Base-by-base conservation (phyloP, 345 rosid species). In the Salix caprea region DNA sequence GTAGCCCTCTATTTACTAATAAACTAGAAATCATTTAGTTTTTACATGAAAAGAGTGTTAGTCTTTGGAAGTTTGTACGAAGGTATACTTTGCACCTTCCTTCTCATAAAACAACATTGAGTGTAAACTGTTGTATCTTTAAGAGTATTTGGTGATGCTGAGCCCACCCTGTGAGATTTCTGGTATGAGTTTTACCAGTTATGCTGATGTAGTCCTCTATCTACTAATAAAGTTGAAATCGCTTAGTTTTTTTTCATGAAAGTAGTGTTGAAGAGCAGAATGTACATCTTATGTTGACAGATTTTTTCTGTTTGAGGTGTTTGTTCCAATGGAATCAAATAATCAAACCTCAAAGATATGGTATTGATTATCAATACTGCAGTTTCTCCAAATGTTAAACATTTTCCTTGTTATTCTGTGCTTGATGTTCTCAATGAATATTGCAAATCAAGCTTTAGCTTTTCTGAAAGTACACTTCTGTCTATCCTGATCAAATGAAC, bases 41-140 rank as follows among this genome's bases (percentile, higher is more conserved):
- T 37, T 76, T 15, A 23, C 46, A 36, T 40, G 23, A 21, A 54
- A 75, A 23, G 23, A 65, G 10, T 42, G 46, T 40, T 2, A 81
- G 69, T 77, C 81, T 32, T 54, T 81, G 64, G 77, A 77, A 74
- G 75, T 69, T 66, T 64, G 28, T n/a, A 18, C 61, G 4, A 81
- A 74, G 80, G 84, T 81, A 68, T 58, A 9, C 16, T 11, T 23
- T 58, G 46, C 21, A 14, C 66, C 34, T 32, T 30, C 21, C 42
- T 62, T 10, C 21, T 24, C 30, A 18, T 10, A 23, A 58, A 1
- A 9, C 10, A 58, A 58, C 3, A 1, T 24, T n/a, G 62, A n/a
- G 62, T 23, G 24, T 37, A 23, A 39, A 71, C 30, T 37, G 67
- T 18, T 69, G 46, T 61, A 14, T 24, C 32, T 36, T 26, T 34